Evolutionary conservation across 441 rosid genomes (phyloP).

Genomic region (Bruguiera hainesii): DNA sequence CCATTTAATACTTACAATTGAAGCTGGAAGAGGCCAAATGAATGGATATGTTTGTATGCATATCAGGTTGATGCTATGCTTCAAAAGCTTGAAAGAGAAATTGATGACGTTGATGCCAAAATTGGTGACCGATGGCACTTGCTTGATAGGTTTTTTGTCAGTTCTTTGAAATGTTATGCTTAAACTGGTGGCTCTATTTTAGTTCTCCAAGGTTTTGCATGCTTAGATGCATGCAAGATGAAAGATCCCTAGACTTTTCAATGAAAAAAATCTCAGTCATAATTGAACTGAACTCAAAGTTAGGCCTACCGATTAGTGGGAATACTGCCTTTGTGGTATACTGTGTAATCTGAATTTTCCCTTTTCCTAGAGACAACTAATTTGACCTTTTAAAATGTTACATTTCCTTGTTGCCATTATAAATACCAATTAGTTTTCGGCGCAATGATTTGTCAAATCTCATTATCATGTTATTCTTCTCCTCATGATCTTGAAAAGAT

Average conservation of each 20-base stretch:
- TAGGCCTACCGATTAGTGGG: background rate
- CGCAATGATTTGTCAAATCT: too few species aligned
- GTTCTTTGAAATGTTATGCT: slow-evolving; percentile 5
- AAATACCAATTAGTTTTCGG: too few species aligned
- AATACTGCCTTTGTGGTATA: too few species aligned
- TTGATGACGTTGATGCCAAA: slow-evolving; percentile 84
- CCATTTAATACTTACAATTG: slow-evolving; percentile 12
- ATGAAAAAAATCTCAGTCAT: background rate
- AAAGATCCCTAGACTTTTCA: background rate
- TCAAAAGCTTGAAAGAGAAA: slow-evolving; percentile 89
- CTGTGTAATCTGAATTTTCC: too few species aligned
- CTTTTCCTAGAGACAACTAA: too few species aligned
- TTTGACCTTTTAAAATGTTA: too few species aligned
- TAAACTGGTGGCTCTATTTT: slow-evolving; percentile 2
- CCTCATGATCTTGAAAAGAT: too few species aligned
- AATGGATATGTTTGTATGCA: slow-evolving; percentile 13
- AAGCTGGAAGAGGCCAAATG: background rate
- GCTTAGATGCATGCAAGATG: background rate
- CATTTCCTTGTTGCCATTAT: too few species aligned
- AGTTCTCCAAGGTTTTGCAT: background rate
- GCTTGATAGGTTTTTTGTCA: slow-evolving; percentile 66
- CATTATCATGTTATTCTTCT: too few species aligned
- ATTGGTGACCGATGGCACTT: slow-evolving; percentile 87
- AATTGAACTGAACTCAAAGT: background rate
- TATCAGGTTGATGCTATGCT: slow-evolving; percentile 87